Evolutionary conservation across 2,329 filamentous ascomycete genomes (phyloP).

Genomic region (Didymella keratinophila): DNA sequence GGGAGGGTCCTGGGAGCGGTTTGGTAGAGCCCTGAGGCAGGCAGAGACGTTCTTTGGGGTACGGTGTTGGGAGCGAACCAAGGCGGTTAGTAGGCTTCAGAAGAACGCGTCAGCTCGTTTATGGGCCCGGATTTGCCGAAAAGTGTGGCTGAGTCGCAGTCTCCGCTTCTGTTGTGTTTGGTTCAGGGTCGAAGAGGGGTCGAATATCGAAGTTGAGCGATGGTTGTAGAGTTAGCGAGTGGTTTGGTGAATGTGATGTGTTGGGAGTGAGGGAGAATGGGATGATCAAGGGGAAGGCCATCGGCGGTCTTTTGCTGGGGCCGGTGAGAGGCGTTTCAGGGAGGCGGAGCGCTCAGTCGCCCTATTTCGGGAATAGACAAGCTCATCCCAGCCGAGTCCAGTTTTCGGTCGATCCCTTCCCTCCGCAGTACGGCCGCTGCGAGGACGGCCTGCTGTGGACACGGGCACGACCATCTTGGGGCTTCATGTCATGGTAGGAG

Average conservation of each 20-base stretch:
- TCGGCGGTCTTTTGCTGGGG: conserved; percentile 36
- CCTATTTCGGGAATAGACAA: conserved; percentile 27
- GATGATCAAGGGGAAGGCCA: conserved; percentile 17
- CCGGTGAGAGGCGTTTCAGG: conserved; percentile 37
- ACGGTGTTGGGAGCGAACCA: conserved; percentile 32
- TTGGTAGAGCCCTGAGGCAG: conserved; percentile 37
- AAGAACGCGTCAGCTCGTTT: conserved; percentile 49
- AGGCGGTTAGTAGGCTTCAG: conserved; percentile 42
- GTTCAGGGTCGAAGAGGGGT: neutral
- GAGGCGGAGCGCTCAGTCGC: conserved; percentile 24
- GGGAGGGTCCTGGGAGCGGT: conserved; percentile 21
- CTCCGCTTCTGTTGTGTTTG: neutral
- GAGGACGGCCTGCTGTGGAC: neutral
- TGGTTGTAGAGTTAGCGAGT: conserved; percentile 16
- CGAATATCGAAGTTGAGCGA: neutral
- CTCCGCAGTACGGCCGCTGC: conserved; percentile 14
- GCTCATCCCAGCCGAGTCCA: conserved; percentile 19
- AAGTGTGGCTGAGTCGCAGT: conserved; percentile 39
- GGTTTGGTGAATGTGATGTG: conserved; percentile 14
- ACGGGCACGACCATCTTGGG: conserved; percentile 4
- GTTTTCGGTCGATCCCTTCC: conserved; percentile 16
- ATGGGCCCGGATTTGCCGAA: conserved; percentile 42
- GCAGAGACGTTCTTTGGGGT: conserved; percentile 36
- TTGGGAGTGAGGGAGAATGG: conserved; percentile 18
- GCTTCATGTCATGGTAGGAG: neutral